Percentiles rank a stretch among this genome's conserved stretches.
Conservation (phyloP, 768 basidiomycete species). For the Naganishia friedmannii region DNA sequence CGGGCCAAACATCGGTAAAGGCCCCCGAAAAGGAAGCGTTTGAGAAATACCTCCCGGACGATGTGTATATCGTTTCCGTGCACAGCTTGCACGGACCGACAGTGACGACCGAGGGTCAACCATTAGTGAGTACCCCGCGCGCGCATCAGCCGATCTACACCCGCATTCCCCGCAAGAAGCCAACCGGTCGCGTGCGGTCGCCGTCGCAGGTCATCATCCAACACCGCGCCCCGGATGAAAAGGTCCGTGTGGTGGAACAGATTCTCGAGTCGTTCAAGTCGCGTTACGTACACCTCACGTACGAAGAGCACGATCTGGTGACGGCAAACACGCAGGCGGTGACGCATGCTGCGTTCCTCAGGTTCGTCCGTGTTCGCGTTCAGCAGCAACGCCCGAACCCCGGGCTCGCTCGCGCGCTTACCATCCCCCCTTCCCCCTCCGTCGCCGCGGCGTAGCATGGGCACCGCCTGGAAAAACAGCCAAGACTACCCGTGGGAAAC, state of each 20-base stretch:
- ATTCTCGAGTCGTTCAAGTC: constrained; percentile 76
- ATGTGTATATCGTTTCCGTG: constrained; percentile 83
- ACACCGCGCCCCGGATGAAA: constrained; percentile 73
- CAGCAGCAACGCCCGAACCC: too few species aligned
- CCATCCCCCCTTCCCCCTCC: too few species aligned
- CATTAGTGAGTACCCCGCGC: constrained; percentile 62
- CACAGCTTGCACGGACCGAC: constrained; percentile 93
- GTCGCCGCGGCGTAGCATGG: constrained; percentile 82
- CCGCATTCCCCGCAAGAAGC: too few species aligned
- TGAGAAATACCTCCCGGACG: constrained; percentile 77
- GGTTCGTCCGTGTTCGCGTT: constrained; percentile 56
- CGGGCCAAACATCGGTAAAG: constrained; percentile 96
- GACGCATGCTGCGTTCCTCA: constrained; percentile 94
- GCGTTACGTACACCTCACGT: constrained; percentile 86
- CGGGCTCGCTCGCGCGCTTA: too few species aligned
- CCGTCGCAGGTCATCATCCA: constrained; percentile 74
- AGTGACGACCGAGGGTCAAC: constrained; percentile 82
- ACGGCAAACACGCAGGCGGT: constrained; percentile 99
- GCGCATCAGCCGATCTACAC: too few species aligned
- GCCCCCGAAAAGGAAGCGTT: constrained; percentile 88
- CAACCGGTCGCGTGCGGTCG: too few species aligned
- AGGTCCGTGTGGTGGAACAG: constrained; percentile 72
- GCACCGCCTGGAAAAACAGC: constrained; percentile 83
- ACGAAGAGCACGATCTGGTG: constrained; percentile 91
- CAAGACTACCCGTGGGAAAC: constrained; percentile 86